These are phyloP conservation scores for Aspergillus aculeatus DNA, from an alignment of 2,329 filamentous ascomycete genomes.

Conservation along the genomic window DNA sequence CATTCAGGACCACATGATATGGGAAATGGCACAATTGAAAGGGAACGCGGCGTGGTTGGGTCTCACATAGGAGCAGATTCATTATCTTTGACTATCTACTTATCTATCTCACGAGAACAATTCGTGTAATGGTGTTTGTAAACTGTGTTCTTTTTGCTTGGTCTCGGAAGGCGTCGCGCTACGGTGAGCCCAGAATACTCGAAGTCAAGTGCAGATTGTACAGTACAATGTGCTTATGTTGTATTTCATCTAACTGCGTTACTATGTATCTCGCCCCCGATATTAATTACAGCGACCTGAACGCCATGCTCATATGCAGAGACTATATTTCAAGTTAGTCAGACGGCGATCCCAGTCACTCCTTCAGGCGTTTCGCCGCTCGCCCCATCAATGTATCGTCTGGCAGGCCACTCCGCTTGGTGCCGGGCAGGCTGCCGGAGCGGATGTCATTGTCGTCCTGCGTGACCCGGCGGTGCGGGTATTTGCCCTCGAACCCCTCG, in stretches of 20 bases:
- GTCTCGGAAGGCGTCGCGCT: no score
- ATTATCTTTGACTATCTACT: no score
- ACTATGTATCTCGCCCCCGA: neutral
- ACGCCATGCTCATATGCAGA: conserved; percentile 2
- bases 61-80: no score
- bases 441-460: conserved; percentile 95
- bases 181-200: no score
- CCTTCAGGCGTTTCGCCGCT: conserved; percentile 56
- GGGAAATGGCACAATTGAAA: neutral
- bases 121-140: neutral
- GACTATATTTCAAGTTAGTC: neutral
- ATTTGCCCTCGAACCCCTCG: conserved; percentile 81
- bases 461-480: conserved; percentile 85
- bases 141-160: neutral
- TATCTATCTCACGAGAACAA: no score
- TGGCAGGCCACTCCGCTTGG: conserved; percentile 80
- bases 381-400: conserved; percentile 70
- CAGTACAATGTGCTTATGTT: no score
- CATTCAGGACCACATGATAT: neutral
- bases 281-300: neutral
- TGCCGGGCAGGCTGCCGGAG: conserved; percentile 84
- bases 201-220: no score
- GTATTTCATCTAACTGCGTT: neutral
- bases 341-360: conserved; percentile 24
- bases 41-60: neutral